These are phyloP conservation scores for Niveomyces coronatus DNA, from an alignment of 2,329 filamentous ascomycete species.

Conservation along the genomic window DNA sequence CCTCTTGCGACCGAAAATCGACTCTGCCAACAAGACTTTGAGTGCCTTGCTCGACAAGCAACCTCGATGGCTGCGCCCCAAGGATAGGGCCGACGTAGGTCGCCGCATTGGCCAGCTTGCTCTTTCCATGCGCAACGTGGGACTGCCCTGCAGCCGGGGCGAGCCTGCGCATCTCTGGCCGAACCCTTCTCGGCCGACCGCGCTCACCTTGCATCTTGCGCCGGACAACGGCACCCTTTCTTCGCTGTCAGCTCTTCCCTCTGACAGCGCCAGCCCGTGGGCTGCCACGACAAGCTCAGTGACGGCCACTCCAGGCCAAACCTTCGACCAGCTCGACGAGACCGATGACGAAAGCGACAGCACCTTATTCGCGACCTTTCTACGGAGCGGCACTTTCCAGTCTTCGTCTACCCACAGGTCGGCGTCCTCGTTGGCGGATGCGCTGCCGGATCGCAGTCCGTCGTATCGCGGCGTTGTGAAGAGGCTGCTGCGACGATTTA, in stretches of 20 bases:
- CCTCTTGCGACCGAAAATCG: constrained; percentile 32
- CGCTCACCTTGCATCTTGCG: no score
- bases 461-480: constrained; percentile 27
- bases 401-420: constrained; percentile 29
- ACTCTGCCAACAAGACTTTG: constrained; percentile 49
- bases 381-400: constrained; percentile 25
- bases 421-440: constrained; percentile 22
- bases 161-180: constrained; percentile 8
- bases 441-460: constrained; percentile 22
- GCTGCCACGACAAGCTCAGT: no score
- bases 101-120: constrained; percentile 36
- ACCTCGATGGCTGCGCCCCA: constrained; percentile 46
- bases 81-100: constrained; percentile 39
- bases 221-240: no score
- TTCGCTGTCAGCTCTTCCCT: no score
- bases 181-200: no score
- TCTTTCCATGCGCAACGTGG: constrained; percentile 28
- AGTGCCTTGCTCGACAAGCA: constrained; percentile 47
- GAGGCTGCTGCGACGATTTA: constrained; percentile 29
- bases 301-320: no score
- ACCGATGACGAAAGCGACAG: no score
- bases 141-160: constrained; percentile 10
- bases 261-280: no score
- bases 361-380: constrained; percentile 18
- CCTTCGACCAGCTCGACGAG: no score